Evolutionary conservation across 495 filamentous ascomycete genomes (phyloP).

Genomic region (Penicillium cosmopolitanum): DNA sequence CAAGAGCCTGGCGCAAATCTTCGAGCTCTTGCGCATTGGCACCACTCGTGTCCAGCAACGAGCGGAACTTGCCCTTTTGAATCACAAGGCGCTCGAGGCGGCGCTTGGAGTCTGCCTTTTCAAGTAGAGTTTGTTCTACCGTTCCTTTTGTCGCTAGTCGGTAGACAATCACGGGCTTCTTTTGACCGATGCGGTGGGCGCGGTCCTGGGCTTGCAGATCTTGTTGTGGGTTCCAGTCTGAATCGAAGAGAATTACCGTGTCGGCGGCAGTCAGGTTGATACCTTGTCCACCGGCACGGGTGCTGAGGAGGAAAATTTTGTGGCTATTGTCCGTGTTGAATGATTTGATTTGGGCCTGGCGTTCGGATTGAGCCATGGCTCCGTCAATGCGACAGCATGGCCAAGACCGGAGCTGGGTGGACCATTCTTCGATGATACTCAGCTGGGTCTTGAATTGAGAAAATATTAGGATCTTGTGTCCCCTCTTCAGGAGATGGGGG

Average conservation of each 20-base stretch:
- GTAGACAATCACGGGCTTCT: constrained; percentile 89
- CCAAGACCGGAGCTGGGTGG: constrained; percentile 70
- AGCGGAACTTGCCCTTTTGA: constrained; percentile 79
- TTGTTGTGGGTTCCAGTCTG: constrained; percentile 97
- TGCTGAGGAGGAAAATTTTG: constrained; percentile 86
- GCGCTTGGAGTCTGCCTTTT: constrained; percentile 91
- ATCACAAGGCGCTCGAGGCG: constrained; percentile 93
- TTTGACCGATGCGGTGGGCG: constrained; percentile 93
- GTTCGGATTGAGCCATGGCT: constrained; percentile 75
- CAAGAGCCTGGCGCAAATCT: constrained; percentile 50
- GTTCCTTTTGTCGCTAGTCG: constrained; percentile 91
- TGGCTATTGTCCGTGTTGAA: constrained; percentile 76
- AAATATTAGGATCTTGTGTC: constrained; percentile 94
- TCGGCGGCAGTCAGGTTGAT: constrained; percentile 83
- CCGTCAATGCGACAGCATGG: constrained; percentile 90
- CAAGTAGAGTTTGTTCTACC: constrained; percentile 85
- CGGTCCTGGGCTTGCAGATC: constrained; percentile 96
- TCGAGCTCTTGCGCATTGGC: constrained; percentile 41
- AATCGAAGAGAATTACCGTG: constrained; percentile 75
- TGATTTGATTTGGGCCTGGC: constrained; percentile 78
- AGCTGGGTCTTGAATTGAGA: constrained; percentile 95
- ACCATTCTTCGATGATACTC: constrained; percentile 89
- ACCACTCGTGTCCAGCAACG: constrained; percentile 48
- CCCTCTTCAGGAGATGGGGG: constrained; percentile 69
- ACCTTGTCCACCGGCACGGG: constrained; percentile 89